Conservation (phyloP, 768 basidiomycete genomes). For the Boletus vinaceobasis region DNA sequence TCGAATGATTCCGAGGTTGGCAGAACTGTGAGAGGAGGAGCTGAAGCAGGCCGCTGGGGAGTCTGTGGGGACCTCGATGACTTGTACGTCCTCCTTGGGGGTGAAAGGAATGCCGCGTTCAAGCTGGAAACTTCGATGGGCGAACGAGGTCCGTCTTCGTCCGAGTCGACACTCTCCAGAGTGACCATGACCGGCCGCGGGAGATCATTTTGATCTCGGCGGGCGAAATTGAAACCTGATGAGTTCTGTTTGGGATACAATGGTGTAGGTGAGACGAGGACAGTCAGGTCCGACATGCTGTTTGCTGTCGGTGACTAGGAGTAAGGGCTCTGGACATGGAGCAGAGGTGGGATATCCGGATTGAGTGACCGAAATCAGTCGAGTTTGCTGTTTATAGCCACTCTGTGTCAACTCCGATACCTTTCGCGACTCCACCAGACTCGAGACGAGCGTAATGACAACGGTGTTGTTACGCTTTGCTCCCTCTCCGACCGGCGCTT, state of each 20-base stretch:
- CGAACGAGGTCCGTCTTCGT: conserved; percentile 22
- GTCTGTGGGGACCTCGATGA: conserved; percentile 10
- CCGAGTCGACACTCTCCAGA: conserved; percentile 26
- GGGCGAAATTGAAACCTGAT: conserved; percentile 30
- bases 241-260: conserved; percentile 19
- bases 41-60: conserved; percentile 19
- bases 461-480: conserved; percentile 79
- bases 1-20: neutral
- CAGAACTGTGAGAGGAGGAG: conserved; percentile 17
- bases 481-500: conserved; percentile 91
- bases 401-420: neutral
- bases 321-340: neutral
- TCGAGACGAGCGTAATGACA: conserved; percentile 32
- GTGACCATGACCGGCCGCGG: conserved; percentile 31
- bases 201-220: conserved; percentile 28
- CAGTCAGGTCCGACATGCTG: conserved; percentile 32
- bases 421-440: too few species aligned
- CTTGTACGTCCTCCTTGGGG: conserved; percentile 29
- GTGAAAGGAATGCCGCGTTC: conserved; percentile 24
- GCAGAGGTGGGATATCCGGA: neutral
- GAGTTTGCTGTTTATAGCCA: neutral
- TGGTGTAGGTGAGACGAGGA: conserved; percentile 32
- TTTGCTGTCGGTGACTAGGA: neutral
- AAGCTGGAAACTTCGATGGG: conserved; percentile 20
- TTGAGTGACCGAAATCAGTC: neutral